Conservation (phyloP, 129 eudicot genomes). For the Lonicera japonica region DNA sequence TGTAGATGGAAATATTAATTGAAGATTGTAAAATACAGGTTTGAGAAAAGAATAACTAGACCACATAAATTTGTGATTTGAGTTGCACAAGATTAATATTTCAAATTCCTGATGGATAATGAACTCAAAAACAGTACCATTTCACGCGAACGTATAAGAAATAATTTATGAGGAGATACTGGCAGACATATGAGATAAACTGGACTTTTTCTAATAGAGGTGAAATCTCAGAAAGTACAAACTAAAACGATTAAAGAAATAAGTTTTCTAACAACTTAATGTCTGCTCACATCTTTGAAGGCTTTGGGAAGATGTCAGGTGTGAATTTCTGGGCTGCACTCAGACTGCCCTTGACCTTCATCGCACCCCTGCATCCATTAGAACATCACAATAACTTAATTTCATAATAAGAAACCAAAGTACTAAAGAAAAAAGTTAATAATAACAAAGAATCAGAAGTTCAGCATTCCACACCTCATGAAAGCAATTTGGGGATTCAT, state of each 20-base stretch:
- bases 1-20: no score
- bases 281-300: slow-evolving; percentile 75
- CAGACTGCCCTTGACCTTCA: slow-evolving; percentile 88
- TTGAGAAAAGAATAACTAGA: no score
- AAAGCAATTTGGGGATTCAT: slow-evolving; percentile 98
- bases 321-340: slow-evolving; percentile 95
- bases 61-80: no score
- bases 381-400: not conserved
- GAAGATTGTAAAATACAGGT: no score
- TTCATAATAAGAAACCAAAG: slow-evolving; percentile 25
- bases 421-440: not conserved
- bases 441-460: not conserved
- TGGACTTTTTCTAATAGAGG: slow-evolving; percentile 4
- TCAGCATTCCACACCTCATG: slow-evolving; percentile 51
- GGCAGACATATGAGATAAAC: not conserved
- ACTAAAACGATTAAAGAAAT: not conserved
- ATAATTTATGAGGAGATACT: slow-evolving; percentile 2
- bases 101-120: not conserved
- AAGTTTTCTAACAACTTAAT: not conserved
- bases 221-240: not conserved
- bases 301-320: slow-evolving; percentile 95
- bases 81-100: slow-evolving; percentile 2
- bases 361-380: slow-evolving; percentile 60
- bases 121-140: not conserved
- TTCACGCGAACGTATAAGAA: not conserved